Percentiles rank a stretch among this genome's conserved stretches.
Evolutionary conservation across 192 early-diverging fungal genomes (phyloP).

Genomic region (Mortierella alpina): DNA sequence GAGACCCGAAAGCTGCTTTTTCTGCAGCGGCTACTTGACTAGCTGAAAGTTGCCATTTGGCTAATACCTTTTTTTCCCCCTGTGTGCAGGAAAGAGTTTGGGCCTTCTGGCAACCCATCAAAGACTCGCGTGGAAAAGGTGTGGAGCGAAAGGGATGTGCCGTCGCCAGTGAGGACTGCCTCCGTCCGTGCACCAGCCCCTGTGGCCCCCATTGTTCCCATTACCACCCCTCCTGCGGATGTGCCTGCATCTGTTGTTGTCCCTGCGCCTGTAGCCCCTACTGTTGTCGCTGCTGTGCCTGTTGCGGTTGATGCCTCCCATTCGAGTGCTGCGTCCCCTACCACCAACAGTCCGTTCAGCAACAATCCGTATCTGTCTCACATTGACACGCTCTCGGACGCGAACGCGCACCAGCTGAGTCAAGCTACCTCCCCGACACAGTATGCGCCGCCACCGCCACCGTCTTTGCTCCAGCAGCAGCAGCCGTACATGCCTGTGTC

Average conservation of each 20-base stretch:
- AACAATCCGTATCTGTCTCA: conserved; percentile 19
- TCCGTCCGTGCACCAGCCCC: not conserved
- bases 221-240: not conserved
- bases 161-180: too few relatives aligned
- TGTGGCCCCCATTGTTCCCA: not conserved
- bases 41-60: not conserved
- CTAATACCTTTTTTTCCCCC: not conserved
- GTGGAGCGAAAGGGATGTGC: conserved; percentile 3
- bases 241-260: not conserved
- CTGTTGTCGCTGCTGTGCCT: too few relatives aligned
- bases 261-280: too few relatives aligned
- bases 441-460: conserved; percentile 9
- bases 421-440: not conserved
- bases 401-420: too few relatives aligned
- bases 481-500: not conserved
- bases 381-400: not conserved
- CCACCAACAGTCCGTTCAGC: conserved; percentile 12
- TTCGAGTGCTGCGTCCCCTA: not conserved
- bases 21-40: too few relatives aligned
- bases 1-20: too few relatives aligned
- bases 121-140: conserved; percentile 11
- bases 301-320: too few relatives aligned
- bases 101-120: not conserved
- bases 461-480: conserved; percentile 16
- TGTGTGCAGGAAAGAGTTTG: conserved; percentile 11